A percentile compares a stretch with the other conserved stretches of the same genome.
These are phyloP conservation scores for Acacia crassicarpa DNA, from an alignment of 306 rosid species.

Conservation along the genomic window DNA sequence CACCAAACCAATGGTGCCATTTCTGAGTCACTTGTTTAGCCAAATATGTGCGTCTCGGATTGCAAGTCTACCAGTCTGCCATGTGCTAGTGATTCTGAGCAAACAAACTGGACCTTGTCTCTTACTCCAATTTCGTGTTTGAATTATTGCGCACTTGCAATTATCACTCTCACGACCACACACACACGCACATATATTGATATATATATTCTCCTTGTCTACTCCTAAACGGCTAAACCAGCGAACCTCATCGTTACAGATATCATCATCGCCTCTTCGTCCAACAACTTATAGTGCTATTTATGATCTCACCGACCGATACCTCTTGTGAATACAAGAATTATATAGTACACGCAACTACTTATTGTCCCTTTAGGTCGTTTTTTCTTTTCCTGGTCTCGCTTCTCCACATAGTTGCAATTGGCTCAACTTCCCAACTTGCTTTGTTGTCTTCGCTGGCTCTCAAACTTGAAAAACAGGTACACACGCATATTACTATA, in stretches of 20 bases:
- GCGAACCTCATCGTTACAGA: neutral
- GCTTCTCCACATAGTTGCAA: no score
- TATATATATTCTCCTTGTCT: no score
- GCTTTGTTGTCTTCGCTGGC: no score
- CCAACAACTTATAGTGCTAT: neutral
- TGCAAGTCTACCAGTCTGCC: neutral
- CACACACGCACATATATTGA: no score
- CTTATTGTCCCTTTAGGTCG: neutral
- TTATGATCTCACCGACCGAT: neutral
- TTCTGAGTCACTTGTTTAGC: neutral
- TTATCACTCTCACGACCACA: neutral
- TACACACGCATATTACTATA: no score
- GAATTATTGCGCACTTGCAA: neutral
- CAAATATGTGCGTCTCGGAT: neutral
- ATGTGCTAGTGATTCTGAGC: neutral
- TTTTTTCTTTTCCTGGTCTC: no score
- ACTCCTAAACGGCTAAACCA: neutral
- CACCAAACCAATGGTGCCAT: neutral
- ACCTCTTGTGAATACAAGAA: neutral
- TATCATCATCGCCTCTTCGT: neutral
- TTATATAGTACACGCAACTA: neutral
- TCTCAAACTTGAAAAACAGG: no score
- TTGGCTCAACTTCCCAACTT: no score
- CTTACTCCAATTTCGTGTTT: neutral
- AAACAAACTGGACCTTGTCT: neutral